Conservation (phyloP, 2,329 filamentous ascomycete species). For the Chalaropsis thielavioides region DNA sequence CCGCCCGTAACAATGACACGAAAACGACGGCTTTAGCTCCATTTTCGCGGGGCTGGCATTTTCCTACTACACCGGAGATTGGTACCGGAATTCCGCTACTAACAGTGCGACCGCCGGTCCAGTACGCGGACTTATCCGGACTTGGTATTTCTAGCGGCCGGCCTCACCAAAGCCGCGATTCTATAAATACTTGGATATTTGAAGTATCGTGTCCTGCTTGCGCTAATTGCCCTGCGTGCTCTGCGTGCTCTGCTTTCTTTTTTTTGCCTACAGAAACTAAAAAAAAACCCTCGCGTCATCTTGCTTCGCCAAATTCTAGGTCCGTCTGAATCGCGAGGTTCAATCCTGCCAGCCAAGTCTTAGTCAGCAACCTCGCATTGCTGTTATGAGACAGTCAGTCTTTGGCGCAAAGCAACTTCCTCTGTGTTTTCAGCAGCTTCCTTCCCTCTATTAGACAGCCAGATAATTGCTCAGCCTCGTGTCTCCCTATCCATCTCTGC, state of each 20-base stretch:
- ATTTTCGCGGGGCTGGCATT: neutral
- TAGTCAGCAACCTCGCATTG: neutral
- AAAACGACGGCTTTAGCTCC: neutral
- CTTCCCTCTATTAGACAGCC: neutral
- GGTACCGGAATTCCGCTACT: neutral
- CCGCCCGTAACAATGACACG: neutral
- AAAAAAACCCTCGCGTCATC: no score
- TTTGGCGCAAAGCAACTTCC: neutral
- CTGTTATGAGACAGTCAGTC: no score
- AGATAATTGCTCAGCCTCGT: neutral
- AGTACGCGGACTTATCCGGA: no score
- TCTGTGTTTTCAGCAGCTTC: neutral
- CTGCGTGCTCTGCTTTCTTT: neutral
- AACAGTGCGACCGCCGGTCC: neutral
- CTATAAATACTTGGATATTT: neutral
- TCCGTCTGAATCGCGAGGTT: neutral
- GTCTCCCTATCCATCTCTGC: neutral
- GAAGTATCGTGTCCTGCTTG: neutral
- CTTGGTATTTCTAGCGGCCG: no score
- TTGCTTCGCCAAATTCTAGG: neutral
- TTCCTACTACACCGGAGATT: neutral
- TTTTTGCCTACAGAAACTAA: no score
- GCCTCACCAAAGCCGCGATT: neutral
- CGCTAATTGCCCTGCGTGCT: neutral
- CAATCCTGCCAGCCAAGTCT: neutral